Conservation (phyloP, 768 basidiomycete genomes). For the Lactarius deliciosus region DNA sequence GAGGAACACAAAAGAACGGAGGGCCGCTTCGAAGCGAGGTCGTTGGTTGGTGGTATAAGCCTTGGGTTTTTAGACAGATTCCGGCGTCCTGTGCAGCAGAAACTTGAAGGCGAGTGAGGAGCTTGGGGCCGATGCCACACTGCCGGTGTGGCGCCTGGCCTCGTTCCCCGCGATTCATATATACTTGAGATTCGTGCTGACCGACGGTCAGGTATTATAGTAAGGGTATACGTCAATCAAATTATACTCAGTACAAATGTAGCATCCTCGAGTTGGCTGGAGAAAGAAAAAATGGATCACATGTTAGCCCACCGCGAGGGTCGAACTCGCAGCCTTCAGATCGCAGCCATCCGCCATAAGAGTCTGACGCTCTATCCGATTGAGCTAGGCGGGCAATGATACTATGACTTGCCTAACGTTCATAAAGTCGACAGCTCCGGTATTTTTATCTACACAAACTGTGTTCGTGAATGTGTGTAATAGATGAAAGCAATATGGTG, state of each 20-base stretch:
- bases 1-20: constrained; percentile 35
- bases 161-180: not conserved
- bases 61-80: constrained; percentile 32
- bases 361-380: constrained; percentile 70
- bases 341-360: constrained; percentile 40
- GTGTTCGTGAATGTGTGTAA: constrained; percentile 4
- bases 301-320: constrained; percentile 58
- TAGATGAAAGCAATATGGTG: constrained; percentile 18
- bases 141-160: not conserved
- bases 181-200: not conserved
- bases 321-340: constrained; percentile 66
- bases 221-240: too few species aligned
- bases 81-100: constrained; percentile 33
- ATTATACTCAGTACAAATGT: not conserved
- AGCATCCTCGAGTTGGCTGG: not conserved
- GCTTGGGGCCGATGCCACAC: constrained; percentile 26
- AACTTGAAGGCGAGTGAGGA: constrained; percentile 32
- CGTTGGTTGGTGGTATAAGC: constrained; percentile 31
- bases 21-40: constrained; percentile 33
- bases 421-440: not conserved
- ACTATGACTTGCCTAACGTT: not conserved
- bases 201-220: too few species aligned
- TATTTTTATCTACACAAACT: not conserved
- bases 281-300: constrained; percentile 27
- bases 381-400: constrained; percentile 57